These are phyloP conservation scores for Orbilia quercus DNA, from an alignment of 2,329 filamentous ascomycete genomes.

Conservation along the genomic window DNA sequence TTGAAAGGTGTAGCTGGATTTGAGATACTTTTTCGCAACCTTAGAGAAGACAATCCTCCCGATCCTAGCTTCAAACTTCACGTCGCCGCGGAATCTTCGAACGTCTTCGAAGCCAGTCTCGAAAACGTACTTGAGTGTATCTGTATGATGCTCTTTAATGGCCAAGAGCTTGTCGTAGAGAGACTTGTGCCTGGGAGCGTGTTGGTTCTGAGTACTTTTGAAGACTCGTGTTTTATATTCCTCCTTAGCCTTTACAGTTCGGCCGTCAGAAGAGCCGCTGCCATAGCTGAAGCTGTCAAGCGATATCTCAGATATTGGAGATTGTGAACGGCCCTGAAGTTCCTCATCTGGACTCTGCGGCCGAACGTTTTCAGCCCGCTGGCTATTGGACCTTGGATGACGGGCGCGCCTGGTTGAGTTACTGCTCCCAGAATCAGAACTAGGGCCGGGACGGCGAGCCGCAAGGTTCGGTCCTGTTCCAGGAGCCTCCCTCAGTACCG, in stretches of 20 bases:
- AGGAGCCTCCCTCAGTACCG: background rate
- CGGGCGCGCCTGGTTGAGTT: constrained; percentile 1
- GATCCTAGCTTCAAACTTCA: constrained; percentile 54
- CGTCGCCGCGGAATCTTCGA: constrained; percentile 48
- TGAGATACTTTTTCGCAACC: constrained; percentile 48
- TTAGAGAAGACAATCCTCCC: constrained; percentile 50
- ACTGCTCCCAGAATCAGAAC: constrained; percentile 11
- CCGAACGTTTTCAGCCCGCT: constrained; percentile 3
- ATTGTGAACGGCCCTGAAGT: background rate
- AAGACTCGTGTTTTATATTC: constrained; percentile 46
- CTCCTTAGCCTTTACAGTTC: background rate
- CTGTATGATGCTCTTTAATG: constrained; percentile 28
- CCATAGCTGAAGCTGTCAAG: constrained; percentile 11
- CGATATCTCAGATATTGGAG: background rate
- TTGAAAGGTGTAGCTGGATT: constrained; percentile 35
- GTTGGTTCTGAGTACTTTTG: constrained; percentile 40
- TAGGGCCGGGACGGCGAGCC: background rate
- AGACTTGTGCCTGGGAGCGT: constrained; percentile 29
- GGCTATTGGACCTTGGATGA: constrained; percentile 5
- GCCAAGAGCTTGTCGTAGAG: constrained; percentile 21
- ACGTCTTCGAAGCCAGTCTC: constrained; percentile 52
- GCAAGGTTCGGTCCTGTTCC: background rate
- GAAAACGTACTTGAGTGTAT: constrained; percentile 32
- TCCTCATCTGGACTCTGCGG: constrained; percentile 5
- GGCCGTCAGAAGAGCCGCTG: background rate